Evolutionary conservation across 345 rosid genomes (phyloP), one percentile per base, ranked within the genome.

Genomic region (Linum lewisii): DNA sequence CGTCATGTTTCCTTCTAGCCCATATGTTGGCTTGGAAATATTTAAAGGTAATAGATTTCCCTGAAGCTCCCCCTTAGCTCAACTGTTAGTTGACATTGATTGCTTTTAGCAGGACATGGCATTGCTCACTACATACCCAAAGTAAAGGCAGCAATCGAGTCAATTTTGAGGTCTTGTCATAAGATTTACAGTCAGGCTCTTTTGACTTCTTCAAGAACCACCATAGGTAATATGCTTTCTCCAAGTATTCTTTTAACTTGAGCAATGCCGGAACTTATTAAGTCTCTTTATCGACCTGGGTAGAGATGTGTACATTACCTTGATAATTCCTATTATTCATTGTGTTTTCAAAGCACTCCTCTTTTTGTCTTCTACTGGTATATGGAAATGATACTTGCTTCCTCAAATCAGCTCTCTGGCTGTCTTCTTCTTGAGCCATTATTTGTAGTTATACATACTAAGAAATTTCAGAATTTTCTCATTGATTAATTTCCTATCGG

Each of bases 121-220:
- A 84, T 89, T 34, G 85, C 91, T 53, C 95, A 89, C 73, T 89
- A 89, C 77, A 87, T 89, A 59, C 97, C 99, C 63, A 93, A 93
- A 77, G 97, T 93, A 68, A 93, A 86, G 80, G 92, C 92, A 58
- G 99, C 97, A 64, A 89, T 93, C 61, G 99, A 93, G 72, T 84
- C 95, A 42, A 85, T 89, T 69, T 70, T 93, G 82, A 85, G 87
- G 69, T 85, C 95, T 73, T 93, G 99, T 67, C 78, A 93, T 66
- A 81, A 80, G 77, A 82, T 73, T 61, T 93, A 86, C 66, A 69
- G 95, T 66, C 95, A 78, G 71, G 99, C 99, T 71, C 94, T 89
- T 78, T 71, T 93, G 77, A 85, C 94, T 67, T 87, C 95, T 67
- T 82, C 97, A 66, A 87, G 79, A 77, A 82, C 95, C 64, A 82